phyloP scores from a whole-genome alignment of 768 basidiomycete species.

The Calocera cornea region DNA sequence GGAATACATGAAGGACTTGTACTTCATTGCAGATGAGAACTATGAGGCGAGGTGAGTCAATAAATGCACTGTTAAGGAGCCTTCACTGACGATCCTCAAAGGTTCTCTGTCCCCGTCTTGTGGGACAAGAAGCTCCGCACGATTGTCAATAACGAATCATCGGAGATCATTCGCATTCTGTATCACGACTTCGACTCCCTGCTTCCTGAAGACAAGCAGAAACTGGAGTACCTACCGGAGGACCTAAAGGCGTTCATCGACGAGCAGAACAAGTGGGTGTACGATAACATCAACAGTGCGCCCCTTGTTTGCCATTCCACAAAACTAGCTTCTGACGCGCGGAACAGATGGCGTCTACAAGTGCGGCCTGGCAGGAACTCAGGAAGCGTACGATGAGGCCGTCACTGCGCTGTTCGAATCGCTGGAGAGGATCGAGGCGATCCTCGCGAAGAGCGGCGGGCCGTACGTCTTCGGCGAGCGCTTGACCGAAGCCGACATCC shows the following conservation, averaged over 20 bases:
- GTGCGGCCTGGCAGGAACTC: conserved; percentile 32
- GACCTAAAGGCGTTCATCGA: conserved; percentile 30
- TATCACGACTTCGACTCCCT: conserved; percentile 26
- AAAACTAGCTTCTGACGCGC: not conserved
- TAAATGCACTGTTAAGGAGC: no score
- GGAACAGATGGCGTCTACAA: conserved; percentile 22
- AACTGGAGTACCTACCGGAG: conserved; percentile 29
- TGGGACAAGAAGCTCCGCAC: conserved; percentile 31
- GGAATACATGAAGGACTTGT: conserved; percentile 27
- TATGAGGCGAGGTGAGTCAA: conserved; percentile 20
- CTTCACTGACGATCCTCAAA: not conserved
- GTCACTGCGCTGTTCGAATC: conserved; percentile 25
- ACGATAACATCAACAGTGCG: conserved; percentile 19
- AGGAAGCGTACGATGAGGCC: conserved; percentile 29
- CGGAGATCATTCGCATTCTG: conserved; percentile 31
- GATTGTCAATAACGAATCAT: conserved; percentile 32
- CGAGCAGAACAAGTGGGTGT: conserved; percentile 28
- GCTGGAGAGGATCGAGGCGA: conserved; percentile 27
- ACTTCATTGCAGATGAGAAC: conserved; percentile 27
- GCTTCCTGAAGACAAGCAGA: conserved; percentile 17
- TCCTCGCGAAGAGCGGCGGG: conserved; percentile 24
- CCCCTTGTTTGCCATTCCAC: not conserved
- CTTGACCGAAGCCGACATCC: conserved; percentile 55
- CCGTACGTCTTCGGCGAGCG: conserved; percentile 28
- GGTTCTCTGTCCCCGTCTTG: conserved; percentile 23